Evolutionary conservation across 2,329 filamentous ascomycete species (phyloP).

Genomic region (Talaromyces sp.): DNA sequence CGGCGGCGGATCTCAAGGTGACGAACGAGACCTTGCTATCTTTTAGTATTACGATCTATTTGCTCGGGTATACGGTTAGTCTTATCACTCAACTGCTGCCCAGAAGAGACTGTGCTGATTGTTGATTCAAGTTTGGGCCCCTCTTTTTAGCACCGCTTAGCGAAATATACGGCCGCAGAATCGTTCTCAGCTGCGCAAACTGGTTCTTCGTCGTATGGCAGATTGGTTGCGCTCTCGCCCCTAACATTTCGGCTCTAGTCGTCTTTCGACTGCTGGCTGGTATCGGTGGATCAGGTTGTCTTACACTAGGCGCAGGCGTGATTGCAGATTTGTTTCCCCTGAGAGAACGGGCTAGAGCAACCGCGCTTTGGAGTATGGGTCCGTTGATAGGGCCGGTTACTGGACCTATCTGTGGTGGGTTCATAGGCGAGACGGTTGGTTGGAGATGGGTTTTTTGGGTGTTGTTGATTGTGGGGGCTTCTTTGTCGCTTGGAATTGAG

Average conservation of each 20-base stretch:
- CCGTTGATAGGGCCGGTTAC: slow-evolving; percentile 39
- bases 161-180: slow-evolving; percentile 61
- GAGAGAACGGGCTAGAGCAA: slow-evolving; percentile 27
- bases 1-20: slow-evolving; percentile 60
- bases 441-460: slow-evolving; percentile 57
- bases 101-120: not conserved
- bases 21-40: slow-evolving; percentile 50
- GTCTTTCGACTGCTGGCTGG: slow-evolving; percentile 62
- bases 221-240: slow-evolving; percentile 62
- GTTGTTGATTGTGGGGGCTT: slow-evolving; percentile 38
- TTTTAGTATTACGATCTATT: slow-evolving; percentile 61
- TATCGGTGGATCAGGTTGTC: slow-evolving; percentile 57
- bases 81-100: slow-evolving; percentile 27
- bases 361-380: slow-evolving; percentile 26
- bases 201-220: slow-evolving; percentile 60
- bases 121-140: slow-evolving; percentile 46
- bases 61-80: slow-evolving; percentile 43
- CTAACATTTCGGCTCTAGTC: slow-evolving; percentile 53
- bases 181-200: slow-evolving; percentile 55
- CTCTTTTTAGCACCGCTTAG: slow-evolving; percentile 57
- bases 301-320: slow-evolving; percentile 43
- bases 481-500: slow-evolving; percentile 37
- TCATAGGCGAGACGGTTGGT: slow-evolving; percentile 45
- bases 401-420: slow-evolving; percentile 52
- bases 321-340: slow-evolving; percentile 26